Conservation (phyloP, 2,329 filamentous ascomycete species). For the Diplodia seriata region DNA sequence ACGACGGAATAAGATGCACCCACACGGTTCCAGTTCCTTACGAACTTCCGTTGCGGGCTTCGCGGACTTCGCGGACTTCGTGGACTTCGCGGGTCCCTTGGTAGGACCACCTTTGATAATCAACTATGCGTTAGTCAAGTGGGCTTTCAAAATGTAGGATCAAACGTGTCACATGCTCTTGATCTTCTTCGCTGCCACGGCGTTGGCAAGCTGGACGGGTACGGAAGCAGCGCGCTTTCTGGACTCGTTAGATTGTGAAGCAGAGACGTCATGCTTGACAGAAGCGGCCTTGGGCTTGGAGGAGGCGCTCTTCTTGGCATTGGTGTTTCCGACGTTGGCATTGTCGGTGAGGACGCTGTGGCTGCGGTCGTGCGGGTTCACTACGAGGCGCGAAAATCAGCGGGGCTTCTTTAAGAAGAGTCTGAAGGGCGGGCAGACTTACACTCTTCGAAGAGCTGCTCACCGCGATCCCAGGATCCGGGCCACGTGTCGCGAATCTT, state of each 20-base stretch:
- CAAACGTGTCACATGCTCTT: neutral
- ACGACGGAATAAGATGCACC: too few relatives aligned
- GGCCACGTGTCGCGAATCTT: neutral
- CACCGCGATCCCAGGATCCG: neutral
- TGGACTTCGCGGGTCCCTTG: neutral
- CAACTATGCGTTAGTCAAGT: neutral
- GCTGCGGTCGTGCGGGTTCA: neutral
- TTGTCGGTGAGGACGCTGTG: too few relatives aligned
- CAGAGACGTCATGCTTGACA: neutral
- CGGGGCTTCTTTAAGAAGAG: too few relatives aligned
- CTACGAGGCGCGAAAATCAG: neutral
- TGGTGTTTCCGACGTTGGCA: neutral
- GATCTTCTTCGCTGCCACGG: neutral
- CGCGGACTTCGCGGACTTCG: too few relatives aligned
- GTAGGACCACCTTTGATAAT: neutral
- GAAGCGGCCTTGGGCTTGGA: neutral
- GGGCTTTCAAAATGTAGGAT: neutral
- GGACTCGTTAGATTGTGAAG: fast-evolving
- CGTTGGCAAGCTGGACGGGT: too few relatives aligned
- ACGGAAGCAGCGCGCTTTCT: neutral
- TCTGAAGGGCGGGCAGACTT: neutral
- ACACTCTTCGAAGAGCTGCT: neutral
- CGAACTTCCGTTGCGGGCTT: too few relatives aligned
- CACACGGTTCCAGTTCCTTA: too few relatives aligned
- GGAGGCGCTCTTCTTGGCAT: neutral